These are phyloP conservation scores for Lachnellula suecica DNA, from an alignment of 2,329 filamentous ascomycete genomes.

Conservation along the genomic window DNA sequence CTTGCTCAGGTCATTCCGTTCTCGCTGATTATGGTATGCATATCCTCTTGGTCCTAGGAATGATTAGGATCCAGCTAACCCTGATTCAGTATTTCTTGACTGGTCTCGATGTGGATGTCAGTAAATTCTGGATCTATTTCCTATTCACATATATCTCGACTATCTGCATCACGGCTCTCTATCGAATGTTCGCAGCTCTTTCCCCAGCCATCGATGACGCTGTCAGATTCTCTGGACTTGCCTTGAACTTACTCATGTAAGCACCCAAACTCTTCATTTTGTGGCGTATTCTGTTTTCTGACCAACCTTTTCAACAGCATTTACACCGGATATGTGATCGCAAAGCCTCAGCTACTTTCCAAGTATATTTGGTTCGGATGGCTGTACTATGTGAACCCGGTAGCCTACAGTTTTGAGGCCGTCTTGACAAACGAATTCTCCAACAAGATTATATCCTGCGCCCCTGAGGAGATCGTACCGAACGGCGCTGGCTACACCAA, in stretches of 20 bases:
- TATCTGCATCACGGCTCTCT: conserved; percentile 61
- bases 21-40: conserved; percentile 49
- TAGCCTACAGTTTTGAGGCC: conserved; percentile 61
- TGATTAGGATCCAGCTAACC: background rate
- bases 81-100: conserved; percentile 56
- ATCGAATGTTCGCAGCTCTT: conserved; percentile 66
- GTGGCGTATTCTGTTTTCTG: background rate
- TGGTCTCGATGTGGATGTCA: conserved; percentile 54
- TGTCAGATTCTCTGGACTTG: conserved; percentile 62
- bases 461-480: conserved; percentile 56
- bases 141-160: conserved; percentile 64
- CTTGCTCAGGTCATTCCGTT: conserved; percentile 59
- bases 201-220: conserved; percentile 66
- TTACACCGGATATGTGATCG: conserved; percentile 68
- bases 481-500: conserved; percentile 52
- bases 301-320: conserved; percentile 39
- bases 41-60: no score
- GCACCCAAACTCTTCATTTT: background rate
- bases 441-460: conserved; percentile 55
- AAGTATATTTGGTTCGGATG: conserved; percentile 67
- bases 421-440: conserved; percentile 63
- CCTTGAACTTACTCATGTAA: conserved; percentile 56
- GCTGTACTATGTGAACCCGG: conserved; percentile 47
- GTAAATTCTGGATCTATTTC: conserved; percentile 66
- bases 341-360: conserved; percentile 56